phyloP scores from a whole-genome alignment of 148 eudicot genomes.

The Oxyria digyna region DNA sequence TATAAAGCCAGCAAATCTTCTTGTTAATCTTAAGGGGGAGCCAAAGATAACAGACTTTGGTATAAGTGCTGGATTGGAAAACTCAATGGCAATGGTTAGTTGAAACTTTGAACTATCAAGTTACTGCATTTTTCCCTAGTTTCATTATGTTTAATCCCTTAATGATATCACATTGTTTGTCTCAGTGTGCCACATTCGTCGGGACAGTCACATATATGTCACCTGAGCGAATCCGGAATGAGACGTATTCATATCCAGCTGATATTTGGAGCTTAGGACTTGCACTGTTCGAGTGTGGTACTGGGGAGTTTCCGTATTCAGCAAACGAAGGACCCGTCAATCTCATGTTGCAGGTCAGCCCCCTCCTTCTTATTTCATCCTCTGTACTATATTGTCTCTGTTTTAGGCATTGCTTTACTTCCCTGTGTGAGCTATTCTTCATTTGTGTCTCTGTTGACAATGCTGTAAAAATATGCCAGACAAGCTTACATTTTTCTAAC shows the following conservation, averaged over 20 bases:
- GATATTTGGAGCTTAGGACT: constrained; percentile 99
- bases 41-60: constrained; percentile 98
- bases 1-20: constrained; percentile 97
- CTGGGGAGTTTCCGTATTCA: constrained; percentile 82
- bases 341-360: constrained; percentile 81
- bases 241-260: constrained; percentile 91
- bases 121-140: background rate
- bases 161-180: background rate
- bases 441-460: background rate
- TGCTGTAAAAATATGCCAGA: background rate
- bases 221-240: constrained; percentile 91
- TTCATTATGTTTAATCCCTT: background rate
- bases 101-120: background rate
- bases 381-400: background rate
- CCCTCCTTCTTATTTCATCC: background rate
- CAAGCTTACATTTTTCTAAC: background rate
- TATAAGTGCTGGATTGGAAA: constrained; percentile 96
- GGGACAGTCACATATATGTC: constrained; percentile 99
- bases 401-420: background rate
- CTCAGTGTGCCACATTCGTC: constrained; percentile 93
- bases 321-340: constrained; percentile 89
- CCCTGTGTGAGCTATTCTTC: background rate
- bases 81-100: constrained; percentile 93
- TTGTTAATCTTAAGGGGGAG: constrained; percentile 86
- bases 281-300: constrained; percentile 93